phyloP scores from a whole-genome alignment of 495 filamentous ascomycete species.

The Hyaloscypha finlandica region DNA sequence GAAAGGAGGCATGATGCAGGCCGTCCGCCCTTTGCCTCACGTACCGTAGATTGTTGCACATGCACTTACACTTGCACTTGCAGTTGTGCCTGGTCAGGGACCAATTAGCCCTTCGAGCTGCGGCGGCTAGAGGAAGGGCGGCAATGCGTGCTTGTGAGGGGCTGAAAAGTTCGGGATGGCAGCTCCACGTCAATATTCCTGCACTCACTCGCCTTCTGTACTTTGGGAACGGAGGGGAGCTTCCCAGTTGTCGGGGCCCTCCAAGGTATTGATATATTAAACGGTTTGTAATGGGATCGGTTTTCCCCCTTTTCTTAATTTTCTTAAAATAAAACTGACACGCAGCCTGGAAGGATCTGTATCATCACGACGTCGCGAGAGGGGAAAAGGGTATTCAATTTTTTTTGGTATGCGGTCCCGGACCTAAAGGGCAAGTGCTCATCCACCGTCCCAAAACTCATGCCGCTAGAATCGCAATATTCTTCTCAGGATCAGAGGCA shows the following conservation, averaged over 20 bases:
- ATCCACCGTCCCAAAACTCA: background rate
- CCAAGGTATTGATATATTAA: no score
- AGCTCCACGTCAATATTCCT: background rate
- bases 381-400: background rate
- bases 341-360: background rate
- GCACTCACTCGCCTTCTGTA: background rate
- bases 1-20: background rate
- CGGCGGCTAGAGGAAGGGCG: background rate
- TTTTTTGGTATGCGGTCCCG: background rate
- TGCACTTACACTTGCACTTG: background rate
- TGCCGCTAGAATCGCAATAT: background rate
- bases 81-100: background rate
- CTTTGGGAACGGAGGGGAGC: no score
- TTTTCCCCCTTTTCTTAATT: no score
- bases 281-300: no score
- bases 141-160: background rate
- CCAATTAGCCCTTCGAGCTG: background rate
- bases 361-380: background rate
- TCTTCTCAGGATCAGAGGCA: background rate
- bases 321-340: no score
- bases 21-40: no score
- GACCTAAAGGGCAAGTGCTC: background rate
- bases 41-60: background rate
- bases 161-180: background rate
- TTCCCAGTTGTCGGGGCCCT: no score